These are phyloP conservation scores for Psidium friedrichsthalianum DNA, from an alignment of 345 rosid genomes.

Conservation along the genomic window DNA sequence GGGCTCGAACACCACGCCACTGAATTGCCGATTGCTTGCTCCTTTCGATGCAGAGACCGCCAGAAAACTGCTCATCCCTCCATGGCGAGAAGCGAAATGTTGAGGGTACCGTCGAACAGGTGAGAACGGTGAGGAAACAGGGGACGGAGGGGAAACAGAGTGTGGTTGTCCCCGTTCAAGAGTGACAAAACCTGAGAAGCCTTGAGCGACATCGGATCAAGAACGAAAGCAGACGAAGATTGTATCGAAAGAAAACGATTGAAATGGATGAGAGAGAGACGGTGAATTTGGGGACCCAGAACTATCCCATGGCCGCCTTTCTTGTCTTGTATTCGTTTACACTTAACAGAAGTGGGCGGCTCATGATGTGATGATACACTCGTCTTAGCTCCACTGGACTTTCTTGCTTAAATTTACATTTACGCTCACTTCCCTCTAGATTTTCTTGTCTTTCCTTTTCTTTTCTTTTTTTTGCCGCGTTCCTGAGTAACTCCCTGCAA, in stretches of 20 bases:
- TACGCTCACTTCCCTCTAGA: not conserved
- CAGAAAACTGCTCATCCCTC: not conserved
- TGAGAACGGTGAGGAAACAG: not conserved
- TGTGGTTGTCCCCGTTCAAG: not conserved
- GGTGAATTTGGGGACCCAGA: not conserved
- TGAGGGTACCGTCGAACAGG: not conserved
- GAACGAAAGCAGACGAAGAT: not conserved
- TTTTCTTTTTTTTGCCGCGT: too few species aligned
- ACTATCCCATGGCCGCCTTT: not conserved
- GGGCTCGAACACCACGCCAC: conserved; percentile 39
- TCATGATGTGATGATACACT: not conserved
- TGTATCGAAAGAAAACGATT: not conserved
- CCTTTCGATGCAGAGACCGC: conserved; percentile 2
- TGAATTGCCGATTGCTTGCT: not conserved
- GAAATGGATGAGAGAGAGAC: not conserved
- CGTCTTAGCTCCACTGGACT: not conserved
- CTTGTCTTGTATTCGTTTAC: not conserved
- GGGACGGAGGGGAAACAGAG: not conserved
- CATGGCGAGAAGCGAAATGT: not conserved
- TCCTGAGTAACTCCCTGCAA: not conserved
- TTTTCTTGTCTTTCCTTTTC: too few species aligned
- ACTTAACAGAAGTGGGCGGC: not conserved
- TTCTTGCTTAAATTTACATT: not conserved
- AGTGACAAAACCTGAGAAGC: not conserved
- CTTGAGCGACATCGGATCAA: not conserved